Evolutionary conservation across 1,284 basidiomycete genomes (phyloP), one percentile per base, ranked within the genome.

Genomic region (Amylostereum chailletii): DNA sequence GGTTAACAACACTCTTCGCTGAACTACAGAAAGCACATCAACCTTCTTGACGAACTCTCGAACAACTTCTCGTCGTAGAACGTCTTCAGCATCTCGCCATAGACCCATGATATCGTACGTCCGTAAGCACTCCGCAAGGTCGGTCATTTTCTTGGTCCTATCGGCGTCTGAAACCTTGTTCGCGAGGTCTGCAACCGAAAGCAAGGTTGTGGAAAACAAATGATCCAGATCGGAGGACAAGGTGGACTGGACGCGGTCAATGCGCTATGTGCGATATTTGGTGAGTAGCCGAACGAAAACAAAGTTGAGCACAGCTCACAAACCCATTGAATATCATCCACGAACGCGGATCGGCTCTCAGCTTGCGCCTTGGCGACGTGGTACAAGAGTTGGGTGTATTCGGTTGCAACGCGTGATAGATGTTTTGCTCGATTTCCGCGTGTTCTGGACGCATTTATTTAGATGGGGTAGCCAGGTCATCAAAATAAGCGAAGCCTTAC

Each of bases 371-470:
- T 94, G 11, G 81, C 77, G 37, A 83, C 77, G 57, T 96, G 87
- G 63, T 97, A 98, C 34, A 92, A 72, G n/a, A 97, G 75, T 62
- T 97, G 93, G 2, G 81, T 90, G 62, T 94, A 96, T 65, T 96
- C 94, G 8, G 83, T 75, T 8, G 93, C 91, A 10, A 94, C 87
- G 45, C 94, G 81, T 10, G 81, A 77, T 3, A 97, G 75, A 59
- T 92, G 84, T 64, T 96, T 96, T 3, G 86, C 85, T 32, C 78
- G 78, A 55, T 80, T 86, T 3, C 75, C 77, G 48, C 76, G 75
- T 33, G 72, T 65, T 57, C 85, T 86, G 47, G 11, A 36, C 8
- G 26, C 8, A 34, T 10, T 55, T 37, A 50, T 53, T 42, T 31
- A 29, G 11, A 42, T 40, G 33, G 45, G 37, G 30, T 19, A 42